Evolutionary conservation across 768 basidiomycete genomes (phyloP), one percentile per base, ranked within the genome.

Genomic region (Boletus rubescentipes): DNA sequence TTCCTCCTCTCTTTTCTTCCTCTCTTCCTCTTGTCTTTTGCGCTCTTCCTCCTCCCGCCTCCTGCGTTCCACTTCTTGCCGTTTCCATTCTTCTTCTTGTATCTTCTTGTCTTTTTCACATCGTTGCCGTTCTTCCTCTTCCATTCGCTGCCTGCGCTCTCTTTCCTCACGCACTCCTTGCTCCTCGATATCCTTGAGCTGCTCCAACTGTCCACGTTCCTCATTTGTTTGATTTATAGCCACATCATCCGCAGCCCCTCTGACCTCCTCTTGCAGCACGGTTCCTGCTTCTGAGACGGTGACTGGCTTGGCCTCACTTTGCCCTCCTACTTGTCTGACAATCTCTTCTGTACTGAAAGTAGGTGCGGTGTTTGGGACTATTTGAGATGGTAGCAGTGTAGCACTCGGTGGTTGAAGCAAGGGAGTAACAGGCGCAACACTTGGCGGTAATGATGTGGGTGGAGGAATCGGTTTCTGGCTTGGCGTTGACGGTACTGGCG

Each of bases 241-340:
- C 26, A 18, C 21, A 1, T 46, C 52, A n/a, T 49, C 36, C 15
- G 9, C 36, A 18, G 10, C 5, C 21, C 29, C 46, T 31, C 11
- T 37, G 21, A 26, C 32, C 8, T 49, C 57, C 35, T 39, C 46
- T 23, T 1, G 23, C 6, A 30, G 10, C 18, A 8, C 11, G 5
- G 23, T 35, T 15, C 5, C 39, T 14, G 20, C 47, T 14, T 51
- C 47, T 21, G 46, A 32, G 26, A 31, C 20, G 44, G 16, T 3
- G 14, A 47, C 18, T 45, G 39, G 26, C 14, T 35, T 50, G 1
- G 2, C 16, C 5, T 23, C 36, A 21, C 57, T 53, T 42, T 37
- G 46, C 35, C 47, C 51, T 30, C 55, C 82, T 76, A 54, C 79
- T 63, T 78, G 77, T 10, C 75, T 72, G 9, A 67, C 67, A 31